These are phyloP conservation scores for Penicillium riverlandense DNA, from an alignment of 495 filamentous ascomycete species.

Conservation along the genomic window DNA sequence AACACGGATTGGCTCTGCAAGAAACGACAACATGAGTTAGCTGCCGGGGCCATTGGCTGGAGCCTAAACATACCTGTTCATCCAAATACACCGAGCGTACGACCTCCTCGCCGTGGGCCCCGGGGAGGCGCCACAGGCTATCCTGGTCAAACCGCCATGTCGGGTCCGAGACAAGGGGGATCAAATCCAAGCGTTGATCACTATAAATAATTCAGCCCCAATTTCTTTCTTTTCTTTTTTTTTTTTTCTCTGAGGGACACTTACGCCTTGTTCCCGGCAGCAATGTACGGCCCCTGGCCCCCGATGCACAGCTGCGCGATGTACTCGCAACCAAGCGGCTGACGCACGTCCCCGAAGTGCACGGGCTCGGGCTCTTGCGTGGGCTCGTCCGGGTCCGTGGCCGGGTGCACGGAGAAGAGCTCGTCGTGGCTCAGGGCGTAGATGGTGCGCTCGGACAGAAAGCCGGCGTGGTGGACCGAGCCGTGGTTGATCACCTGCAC, in stretches of 20 bases:
- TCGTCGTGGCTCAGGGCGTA: conserved; percentile 78
- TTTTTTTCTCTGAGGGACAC: neutral
- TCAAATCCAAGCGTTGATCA: conserved; percentile 57
- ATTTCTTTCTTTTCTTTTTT: neutral
- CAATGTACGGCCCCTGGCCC: conserved; percentile 37
- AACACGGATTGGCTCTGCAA: conserved; percentile 58
- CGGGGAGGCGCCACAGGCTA: conserved; percentile 56
- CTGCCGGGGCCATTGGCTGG: neutral
- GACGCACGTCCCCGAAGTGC: conserved; percentile 71
- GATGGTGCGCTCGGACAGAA: conserved; percentile 60
- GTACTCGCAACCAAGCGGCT: conserved; percentile 70
- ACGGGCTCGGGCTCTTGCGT: conserved; percentile 42
- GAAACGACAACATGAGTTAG: neutral
- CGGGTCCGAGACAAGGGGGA: conserved; percentile 51
- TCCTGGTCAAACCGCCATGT: conserved; percentile 57
- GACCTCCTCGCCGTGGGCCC: conserved; percentile 79
- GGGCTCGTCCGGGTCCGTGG: conserved; percentile 50
- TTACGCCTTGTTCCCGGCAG: conserved; percentile 38
- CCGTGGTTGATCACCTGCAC: conserved; percentile 82
- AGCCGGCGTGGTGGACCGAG: conserved; percentile 80
- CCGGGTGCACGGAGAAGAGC: conserved; percentile 67
- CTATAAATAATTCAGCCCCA: conserved; percentile 23
- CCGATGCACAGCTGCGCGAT: conserved; percentile 62
- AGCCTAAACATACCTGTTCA: conserved; percentile 45
- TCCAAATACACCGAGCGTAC: conserved; percentile 72